Base-by-base conservation (phyloP, 176 grass and related monocot species). In the Otatea glauca region DNA sequence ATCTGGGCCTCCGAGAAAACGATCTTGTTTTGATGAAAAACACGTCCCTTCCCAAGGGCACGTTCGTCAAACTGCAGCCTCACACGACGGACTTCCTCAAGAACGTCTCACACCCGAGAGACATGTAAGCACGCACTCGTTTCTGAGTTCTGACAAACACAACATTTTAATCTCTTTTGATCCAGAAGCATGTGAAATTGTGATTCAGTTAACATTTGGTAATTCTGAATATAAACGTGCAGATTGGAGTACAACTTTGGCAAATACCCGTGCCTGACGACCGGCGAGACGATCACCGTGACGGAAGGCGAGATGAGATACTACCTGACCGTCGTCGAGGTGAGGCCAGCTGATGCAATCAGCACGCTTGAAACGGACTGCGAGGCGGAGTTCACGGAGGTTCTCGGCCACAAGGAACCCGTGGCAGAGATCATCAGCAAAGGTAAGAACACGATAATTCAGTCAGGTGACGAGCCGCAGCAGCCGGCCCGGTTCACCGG, bases 201-300 rank as follows among this genome's bases (percentile, higher is more conserved):
- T 62, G 25, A 34, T 35, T 53, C 29, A 21, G 25, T 20, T 37
- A 21, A 15, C 43, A 15, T 32, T 27, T 16, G 38, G 0, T 51
- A 27, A 14, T 34, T 18, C 13, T 54, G 47, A 37, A 59, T 27
- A 2, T 17, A 38, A 7, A 13, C 6, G 64, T 66, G 74, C 83
- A 93, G 94, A 37, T 73, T 96, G 51, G 93, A 96, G 76, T 16
- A 67, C 68, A 92, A 69, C 49, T 76, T 98, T 25, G 13, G 70
- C 53, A 96, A 70, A 58, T 95, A 87, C 83, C 7, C 74, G 0
- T 89, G 88, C 82, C 65, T 95, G 61, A 94, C 93, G 0, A 88
- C 84, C 5, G 93, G 89, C 68, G 96, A 98, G 55, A 94, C 93
- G 17, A 94, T 98, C 53, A 87, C 89, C 49, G 89, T 98, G 54